A percentile compares a stretch with the other conserved stretches of the same genome.
These are phyloP conservation scores for Camellia sinensis DNA, from an alignment of 148 eudicot species.

Conservation along the genomic window DNA sequence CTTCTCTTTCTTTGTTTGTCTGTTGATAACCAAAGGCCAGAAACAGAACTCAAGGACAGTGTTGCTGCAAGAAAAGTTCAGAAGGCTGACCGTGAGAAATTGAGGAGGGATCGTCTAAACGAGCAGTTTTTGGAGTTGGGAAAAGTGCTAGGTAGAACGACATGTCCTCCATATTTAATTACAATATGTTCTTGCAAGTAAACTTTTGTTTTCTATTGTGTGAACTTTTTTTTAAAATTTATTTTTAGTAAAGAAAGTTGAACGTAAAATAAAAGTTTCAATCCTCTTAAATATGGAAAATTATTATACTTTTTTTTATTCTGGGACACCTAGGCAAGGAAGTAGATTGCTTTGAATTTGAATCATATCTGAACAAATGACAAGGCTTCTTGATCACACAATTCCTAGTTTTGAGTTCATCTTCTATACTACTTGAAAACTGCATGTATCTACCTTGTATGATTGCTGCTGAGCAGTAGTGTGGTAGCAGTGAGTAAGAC, in stretches of 20 bases:
- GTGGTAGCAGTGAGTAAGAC: too few relatives aligned
- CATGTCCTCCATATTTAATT: not conserved
- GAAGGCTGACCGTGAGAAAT: slow-evolving; percentile 88
- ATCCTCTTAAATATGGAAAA: not conserved
- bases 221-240: not conserved
- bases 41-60: slow-evolving; percentile 37
- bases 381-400: not conserved
- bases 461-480: not conserved
- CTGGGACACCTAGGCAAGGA: not conserved
- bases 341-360: not conserved
- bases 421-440: not conserved
- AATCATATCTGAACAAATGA: not conserved
- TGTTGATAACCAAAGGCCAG: slow-evolving; percentile 30
- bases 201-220: not conserved
- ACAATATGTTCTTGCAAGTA: too few relatives aligned
- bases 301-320: not conserved
- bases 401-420: not conserved
- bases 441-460: not conserved
- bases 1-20: not conserved
- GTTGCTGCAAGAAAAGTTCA: slow-evolving; percentile 54
- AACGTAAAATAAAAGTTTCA: not conserved
- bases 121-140: slow-evolving; percentile 83
- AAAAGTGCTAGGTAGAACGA: slow-evolving; percentile 52
- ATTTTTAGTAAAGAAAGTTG: too few relatives aligned
- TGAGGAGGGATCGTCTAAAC: slow-evolving; percentile 80